Evolutionary conservation across 306 rosid species (phyloP), one percentile per base, ranked within the genome.

Genomic region (Cajanus cajan): DNA sequence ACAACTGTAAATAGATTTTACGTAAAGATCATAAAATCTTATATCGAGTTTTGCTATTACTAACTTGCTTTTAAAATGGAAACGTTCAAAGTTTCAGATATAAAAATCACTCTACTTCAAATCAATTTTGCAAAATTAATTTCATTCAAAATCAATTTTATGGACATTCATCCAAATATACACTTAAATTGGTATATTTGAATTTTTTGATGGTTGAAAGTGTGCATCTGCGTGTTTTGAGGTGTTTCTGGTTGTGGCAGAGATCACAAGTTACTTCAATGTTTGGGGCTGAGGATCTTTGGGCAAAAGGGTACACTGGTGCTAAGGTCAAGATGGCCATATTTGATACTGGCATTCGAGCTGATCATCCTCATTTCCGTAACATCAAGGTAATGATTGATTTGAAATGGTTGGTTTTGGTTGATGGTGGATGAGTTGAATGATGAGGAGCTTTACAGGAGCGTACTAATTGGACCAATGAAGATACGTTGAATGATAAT

Each of bases 391-490:
- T 95, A 89, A 34, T 43, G 12, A 48, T 50, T 70, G 61, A 40
- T 58, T 80, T 76, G 68, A 25, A 39, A 72, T 65, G 8, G 41
- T 19, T 65, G 18, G 55, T 33, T 8, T 48, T 61, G 34, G 45
- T 71, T 47, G 59, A 25, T 47, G 19, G 70, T 83, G 44, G 80
- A 82, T 80, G 73, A 71, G 48, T 36, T 82, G 57, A 73, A 61
- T 8, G 68, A 74, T 31, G 80, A 71, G 69, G 31, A 31, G 79
- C 15, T 79, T 52, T 82, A 19, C 85, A 93, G 99, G 99, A 95
- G 85, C 98, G 99, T 19, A 95, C 99, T 50, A 95, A 95, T 85
- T 95, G 99, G 99, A 95, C 99, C 45, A 90, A 89, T 81, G 97
- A 95, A 85, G 94, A 95, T 82, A 93, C 97, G 0, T 73, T 95